Conservation (phyloP, 257 asterid species). For the Solanum tarijense region DNA sequence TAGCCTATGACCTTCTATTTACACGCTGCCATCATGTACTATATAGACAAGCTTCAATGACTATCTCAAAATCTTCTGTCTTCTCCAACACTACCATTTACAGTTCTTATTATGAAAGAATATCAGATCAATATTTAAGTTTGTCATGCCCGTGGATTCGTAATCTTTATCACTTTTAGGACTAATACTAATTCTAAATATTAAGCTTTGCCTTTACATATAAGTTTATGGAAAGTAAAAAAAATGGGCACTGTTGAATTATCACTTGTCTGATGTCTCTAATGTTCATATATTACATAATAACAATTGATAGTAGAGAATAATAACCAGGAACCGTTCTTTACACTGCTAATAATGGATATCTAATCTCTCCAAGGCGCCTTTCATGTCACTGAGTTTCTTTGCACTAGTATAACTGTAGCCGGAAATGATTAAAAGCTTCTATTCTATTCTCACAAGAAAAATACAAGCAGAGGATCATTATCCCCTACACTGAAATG, state of each 20-base stretch:
- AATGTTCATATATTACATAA: background rate
- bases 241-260: background rate
- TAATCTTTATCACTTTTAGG: background rate
- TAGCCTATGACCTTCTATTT: background rate
- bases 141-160: background rate
- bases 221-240: background rate
- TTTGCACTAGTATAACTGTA: background rate
- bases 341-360: background rate
- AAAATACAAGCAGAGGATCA: background rate
- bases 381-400: background rate
- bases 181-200: background rate
- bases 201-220: background rate
- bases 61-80: background rate
- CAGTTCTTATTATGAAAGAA: background rate
- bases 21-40: background rate
- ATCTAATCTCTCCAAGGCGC: background rate
- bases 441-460: background rate
- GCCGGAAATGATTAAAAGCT: background rate
- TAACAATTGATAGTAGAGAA: background rate
- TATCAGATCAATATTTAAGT: background rate
- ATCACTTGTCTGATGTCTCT: background rate
- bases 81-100: background rate
- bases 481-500: background rate
- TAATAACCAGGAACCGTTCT: background rate
- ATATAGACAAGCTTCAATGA: background rate